Conservation (phyloP, 768 basidiomycete genomes). For the Kondoa malvinella region DNA sequence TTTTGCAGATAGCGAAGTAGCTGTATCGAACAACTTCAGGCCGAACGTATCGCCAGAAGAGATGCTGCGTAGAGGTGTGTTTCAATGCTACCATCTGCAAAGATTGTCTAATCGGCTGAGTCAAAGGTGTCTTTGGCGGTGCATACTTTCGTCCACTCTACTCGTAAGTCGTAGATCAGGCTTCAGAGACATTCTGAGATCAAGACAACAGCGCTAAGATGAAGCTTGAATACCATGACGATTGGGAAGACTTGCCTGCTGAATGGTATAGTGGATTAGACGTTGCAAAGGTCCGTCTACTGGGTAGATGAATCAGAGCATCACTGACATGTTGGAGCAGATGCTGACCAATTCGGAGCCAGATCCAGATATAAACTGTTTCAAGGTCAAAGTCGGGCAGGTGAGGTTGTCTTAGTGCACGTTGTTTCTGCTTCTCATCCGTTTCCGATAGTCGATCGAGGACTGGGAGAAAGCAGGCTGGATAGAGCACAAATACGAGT, state of each 20-base stretch:
- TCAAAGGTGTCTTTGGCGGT: neutral
- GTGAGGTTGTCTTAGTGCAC: neutral
- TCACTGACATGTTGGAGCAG: neutral
- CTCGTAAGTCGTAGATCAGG: neutral
- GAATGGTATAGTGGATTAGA: slow-evolving; percentile 3
- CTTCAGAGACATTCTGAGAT: neutral
- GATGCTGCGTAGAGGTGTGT: slow-evolving; percentile 2
- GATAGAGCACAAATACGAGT: slow-evolving; percentile 1
- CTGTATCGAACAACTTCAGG: neutral
- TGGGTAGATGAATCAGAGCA: neutral
- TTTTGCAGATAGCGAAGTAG: neutral
- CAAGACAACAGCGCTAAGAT: neutral
- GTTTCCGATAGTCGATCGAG: neutral
- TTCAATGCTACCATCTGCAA: neutral
- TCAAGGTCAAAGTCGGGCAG: slow-evolving; percentile 6
- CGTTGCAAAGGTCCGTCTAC: neutral
- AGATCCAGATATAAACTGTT: neutral
- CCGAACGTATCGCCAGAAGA: slow-evolving; percentile 4
- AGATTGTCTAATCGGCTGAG: neutral
- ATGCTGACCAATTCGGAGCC: neutral
- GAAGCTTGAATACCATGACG: neutral
- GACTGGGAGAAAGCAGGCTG: slow-evolving; percentile 3
- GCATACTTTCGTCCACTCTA: neutral
- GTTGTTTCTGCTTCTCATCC: neutral
- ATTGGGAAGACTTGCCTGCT: neutral